Base-by-base conservation (phyloP, 352 stramenopile species). In the Globisporangium perplexum region DNA sequence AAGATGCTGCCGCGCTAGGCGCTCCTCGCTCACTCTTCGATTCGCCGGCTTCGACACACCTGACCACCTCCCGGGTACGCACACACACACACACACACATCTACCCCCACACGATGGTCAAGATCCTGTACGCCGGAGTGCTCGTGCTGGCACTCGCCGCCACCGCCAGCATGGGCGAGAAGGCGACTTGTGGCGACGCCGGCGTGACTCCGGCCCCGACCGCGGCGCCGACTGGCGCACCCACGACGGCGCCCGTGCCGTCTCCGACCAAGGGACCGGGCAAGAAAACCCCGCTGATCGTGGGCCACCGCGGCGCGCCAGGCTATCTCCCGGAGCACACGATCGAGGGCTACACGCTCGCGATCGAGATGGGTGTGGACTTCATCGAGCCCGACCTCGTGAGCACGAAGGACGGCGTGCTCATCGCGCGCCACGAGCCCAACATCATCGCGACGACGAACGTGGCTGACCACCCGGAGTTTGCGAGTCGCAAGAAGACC, bases 381-480 rank as follows among this genome's bases (percentile, higher is more conserved):
- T 94, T 88, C 51, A 97, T 97, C 39, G 89, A 98, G 68, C 83
- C 89, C 14, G 90, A 98, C 66, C 72, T 98, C 50, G 86, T 96
- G 1, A 74, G 72, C 23, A 96, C 88, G 20, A 89, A 86, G 54
- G 87, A 96, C 60, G 71, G 73, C 31, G 64, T 90, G 43, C 72
- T 97, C 18, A 63, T 97, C 36, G 79, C 77, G 28, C 76, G 88
- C 14, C 92, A 98, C 68, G 83, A 92, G 51, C 65, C 92, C 2
- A 90, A 96, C 75, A 80, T 98, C 50, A 84, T 90, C 59, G 68
- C 72, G 35, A 97, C 92, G 33, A 97, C 92, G 7, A 76, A 98
- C 72, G 76, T 97, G n/a, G 61, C 69, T 33, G 65, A 76, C 36
- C 76, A 73, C 49, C 68, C 82, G 1, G 79, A 94, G 62, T 94